Base-by-base conservation (phyloP, 1,284 basidiomycete genomes). In the Sporisorium exsertum region DNA sequence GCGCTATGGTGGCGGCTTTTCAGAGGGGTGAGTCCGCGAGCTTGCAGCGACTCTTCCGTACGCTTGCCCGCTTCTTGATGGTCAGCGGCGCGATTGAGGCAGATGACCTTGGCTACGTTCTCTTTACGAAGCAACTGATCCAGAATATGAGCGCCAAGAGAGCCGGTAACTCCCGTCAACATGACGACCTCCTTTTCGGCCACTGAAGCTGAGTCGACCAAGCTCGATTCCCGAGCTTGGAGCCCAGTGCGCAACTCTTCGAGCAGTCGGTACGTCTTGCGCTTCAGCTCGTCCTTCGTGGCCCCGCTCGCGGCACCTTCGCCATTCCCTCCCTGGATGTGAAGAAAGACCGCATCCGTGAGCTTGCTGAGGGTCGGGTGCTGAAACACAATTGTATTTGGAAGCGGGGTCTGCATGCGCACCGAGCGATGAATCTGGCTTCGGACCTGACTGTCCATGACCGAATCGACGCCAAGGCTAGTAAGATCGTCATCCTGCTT, bases 401-500 rank as follows among this genome's bases (percentile, higher is more conserved):
- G 79, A 8, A 87, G 58, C 12, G 67, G 66, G 0, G 57, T 20
- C 1, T 32, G 42, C 58, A 68, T 61, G 29, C 61, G 65, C 13
- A 68, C 27, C 5, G 63, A 50, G 12, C 70, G 69, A 42, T 77
- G 62, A 12, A 77, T 60, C 49, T 61, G 51, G 43, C 66, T 62
- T 5, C 90, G 84, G 33, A 91, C 87, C 26, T 89, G 86, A 5
- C 88, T 88, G 16, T 89, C 89, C 72, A 89, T 88, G 12, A 91
- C 82, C 10, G 89, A 91, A 80, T 90, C 89, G 42, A 91, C 87
- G 26, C 90, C 90, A 32, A 87, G 87, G 9, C 85, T 71, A 62
- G 88, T 88, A 20, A 86, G 20, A 56, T 76, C 53, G 13, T 84
- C 81, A 55, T 86, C 84, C 37, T 84, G 76, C 29, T 87, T 79